A percentile compares a stretch with the other conserved stretches of the same genome.
Evolutionary conservation across 2,329 filamentous ascomycete genomes (phyloP).

Genomic region (Mycosphaerella sp.): DNA sequence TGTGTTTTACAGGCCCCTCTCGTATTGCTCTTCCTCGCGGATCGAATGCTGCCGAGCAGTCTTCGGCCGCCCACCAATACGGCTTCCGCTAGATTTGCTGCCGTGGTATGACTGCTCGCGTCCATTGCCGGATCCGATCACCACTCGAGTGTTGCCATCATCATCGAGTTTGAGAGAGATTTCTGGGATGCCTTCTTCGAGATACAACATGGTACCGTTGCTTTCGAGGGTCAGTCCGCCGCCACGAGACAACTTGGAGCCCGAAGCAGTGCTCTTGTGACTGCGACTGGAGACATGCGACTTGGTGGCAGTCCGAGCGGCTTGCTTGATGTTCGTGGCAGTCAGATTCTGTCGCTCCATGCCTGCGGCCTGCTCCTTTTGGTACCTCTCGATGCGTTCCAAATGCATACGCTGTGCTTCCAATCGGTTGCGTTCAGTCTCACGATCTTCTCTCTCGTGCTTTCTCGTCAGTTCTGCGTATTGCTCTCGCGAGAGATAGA

Average conservation of each 20-base stretch:
- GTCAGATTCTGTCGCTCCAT: conserved; percentile 23
- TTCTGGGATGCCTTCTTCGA: conserved; percentile 24
- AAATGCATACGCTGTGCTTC: conserved; percentile 10
- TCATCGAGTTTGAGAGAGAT: conserved; percentile 21
- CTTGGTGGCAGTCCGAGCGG: conserved; percentile 15
- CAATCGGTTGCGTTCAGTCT: conserved; percentile 8
- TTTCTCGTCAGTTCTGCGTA: conserved; percentile 20
- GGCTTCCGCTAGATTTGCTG: conserved; percentile 21
- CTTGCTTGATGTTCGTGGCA: conserved; percentile 28
- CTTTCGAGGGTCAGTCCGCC: conserved; percentile 26
- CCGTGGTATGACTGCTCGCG: conserved; percentile 24
- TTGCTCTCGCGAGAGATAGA: conserved; percentile 26
- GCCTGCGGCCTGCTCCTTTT: conserved; percentile 22
- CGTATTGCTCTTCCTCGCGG: conserved; percentile 23
- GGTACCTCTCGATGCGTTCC: conserved; percentile 28
- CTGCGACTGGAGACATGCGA: conserved; percentile 27
- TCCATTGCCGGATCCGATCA: conserved; percentile 22
- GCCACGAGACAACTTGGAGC: conserved; percentile 20
- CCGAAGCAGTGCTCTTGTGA: conserved; percentile 24
- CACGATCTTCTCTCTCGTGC: conserved; percentile 15
- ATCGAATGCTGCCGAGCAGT: conserved; percentile 18
- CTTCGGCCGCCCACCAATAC: conserved; percentile 19
- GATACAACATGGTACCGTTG: conserved; percentile 26
- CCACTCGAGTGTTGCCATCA: conserved; percentile 24
- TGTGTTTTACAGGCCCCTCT: conserved; percentile 1